Evolutionary conservation across 305 asterid species (phyloP), one percentile per base, ranked within the genome.

Genomic region (Rubia peregrina): DNA sequence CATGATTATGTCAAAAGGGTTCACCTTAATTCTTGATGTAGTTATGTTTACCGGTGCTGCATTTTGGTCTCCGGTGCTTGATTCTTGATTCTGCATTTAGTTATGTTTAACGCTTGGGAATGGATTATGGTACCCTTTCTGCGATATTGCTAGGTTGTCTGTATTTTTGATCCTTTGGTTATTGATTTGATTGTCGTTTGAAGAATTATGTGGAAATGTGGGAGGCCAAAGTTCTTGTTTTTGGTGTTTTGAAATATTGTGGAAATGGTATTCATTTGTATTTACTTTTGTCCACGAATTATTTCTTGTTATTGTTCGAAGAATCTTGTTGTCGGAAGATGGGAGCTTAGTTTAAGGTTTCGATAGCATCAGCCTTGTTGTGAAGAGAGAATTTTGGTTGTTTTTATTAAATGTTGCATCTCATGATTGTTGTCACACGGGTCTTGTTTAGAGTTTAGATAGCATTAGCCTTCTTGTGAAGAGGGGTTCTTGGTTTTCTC

Each of bases 181-280:
- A 22, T 22, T 60, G 65, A 11, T 60, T 24, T 11, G 22, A 60
- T 11, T 60, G 38, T 0, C n/a, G 22, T 60, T 3, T 60, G 65
- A 26, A 60, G 41, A 24, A 24, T 24, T 26, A 60, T 21, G 65
- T 60, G 63, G 63, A 57, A 48, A 12, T 46, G 53, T 46, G 56
- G 19, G 17, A 59, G 41, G 65, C 65, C 65, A 26, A 60, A 60
- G 65, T 60, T 60, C 65, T 53, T 7, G 12, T 16, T 53, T 53
- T 53, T 16, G 60, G 24, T 12, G 24, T 53, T 53, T 43, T 7
- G 6, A 43, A 43, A 43, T 43, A 9, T 7, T 10, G 48, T 43
- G 48, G 48, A 7, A 8, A 7, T 3, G 14, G 42, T 30, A 33
- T 14, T 33, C 10, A 17, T 16, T 30, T 10, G 8, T 61, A 30